phyloP scores from a whole-genome alignment of 306 rosid species.

The Vigna unguiculata region DNA sequence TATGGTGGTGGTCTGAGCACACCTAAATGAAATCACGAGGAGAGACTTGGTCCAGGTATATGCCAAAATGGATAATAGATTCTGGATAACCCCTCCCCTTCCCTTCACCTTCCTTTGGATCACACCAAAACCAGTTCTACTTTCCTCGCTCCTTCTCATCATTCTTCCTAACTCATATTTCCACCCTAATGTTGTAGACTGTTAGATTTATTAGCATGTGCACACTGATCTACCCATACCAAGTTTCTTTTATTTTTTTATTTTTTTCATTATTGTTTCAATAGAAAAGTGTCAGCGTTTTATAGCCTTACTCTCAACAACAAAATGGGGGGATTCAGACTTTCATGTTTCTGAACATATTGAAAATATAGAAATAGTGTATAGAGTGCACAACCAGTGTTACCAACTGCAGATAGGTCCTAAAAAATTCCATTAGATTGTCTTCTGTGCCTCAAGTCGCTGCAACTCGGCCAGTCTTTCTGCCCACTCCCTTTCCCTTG shows the following conservation, averaged over 20 bases:
- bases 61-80: not conserved
- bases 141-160: not conserved
- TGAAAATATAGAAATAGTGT: too few relatives aligned
- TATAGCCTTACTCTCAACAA: not conserved
- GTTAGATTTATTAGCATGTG: not conserved
- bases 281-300: conserved; percentile 9
- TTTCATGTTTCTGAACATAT: not conserved
- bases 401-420: conserved; percentile 24
- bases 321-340: conserved; percentile 14
- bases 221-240: not conserved
- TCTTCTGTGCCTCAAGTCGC: conserved; percentile 75
- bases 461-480: conserved; percentile 74
- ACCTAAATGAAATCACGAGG: too few relatives aligned
- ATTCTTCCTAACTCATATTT: not conserved
- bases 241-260: not conserved
- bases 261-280: not conserved
- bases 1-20: too few relatives aligned
- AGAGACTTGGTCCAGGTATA: not conserved
- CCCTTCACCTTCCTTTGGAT: too few relatives aligned
- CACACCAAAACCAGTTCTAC: not conserved
- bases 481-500: conserved; percentile 83
- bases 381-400: conserved; percentile 3
- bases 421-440: conserved; percentile 49
- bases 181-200: not conserved
- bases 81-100: not conserved